Evolutionary conservation across 2,329 filamentous ascomycete genomes (phyloP).

Genomic region (Aspergillus amoenus): DNA sequence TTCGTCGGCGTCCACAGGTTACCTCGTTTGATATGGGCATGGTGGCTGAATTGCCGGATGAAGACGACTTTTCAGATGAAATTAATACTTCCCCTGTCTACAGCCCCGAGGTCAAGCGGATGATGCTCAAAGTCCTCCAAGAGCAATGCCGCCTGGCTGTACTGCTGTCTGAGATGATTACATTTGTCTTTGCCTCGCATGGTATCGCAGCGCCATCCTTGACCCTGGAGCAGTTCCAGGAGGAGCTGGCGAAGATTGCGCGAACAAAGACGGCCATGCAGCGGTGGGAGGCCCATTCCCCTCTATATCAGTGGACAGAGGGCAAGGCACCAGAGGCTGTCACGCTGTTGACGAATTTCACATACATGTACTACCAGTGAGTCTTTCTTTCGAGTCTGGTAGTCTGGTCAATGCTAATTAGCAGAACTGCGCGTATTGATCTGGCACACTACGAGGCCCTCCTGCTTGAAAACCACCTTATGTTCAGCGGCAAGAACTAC

Average conservation of each 20-base stretch:
- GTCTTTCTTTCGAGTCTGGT: constrained; percentile 12
- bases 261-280: constrained; percentile 18
- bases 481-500: constrained; percentile 39
- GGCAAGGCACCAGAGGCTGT: constrained; percentile 9
- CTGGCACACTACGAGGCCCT: constrained; percentile 51
- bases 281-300: constrained; percentile 19
- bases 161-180: constrained; percentile 49
- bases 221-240: constrained; percentile 16
- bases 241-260: constrained; percentile 10
- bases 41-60: constrained; percentile 38
- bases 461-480: constrained; percentile 40
- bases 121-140: constrained; percentile 47
- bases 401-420: not conserved
- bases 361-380: constrained; percentile 56
- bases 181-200: constrained; percentile 43
- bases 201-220: constrained; percentile 14
- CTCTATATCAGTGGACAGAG: constrained; percentile 3
- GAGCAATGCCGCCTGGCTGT: constrained; percentile 49
- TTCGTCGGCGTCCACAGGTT: constrained; percentile 54
- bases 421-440: constrained; percentile 45
- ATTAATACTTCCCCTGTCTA: constrained; percentile 49
- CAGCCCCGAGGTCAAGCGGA: constrained; percentile 45
- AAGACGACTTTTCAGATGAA: constrained; percentile 49
- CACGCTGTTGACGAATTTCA: constrained; percentile 45
- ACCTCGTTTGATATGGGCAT: constrained; percentile 50